Conservation (phyloP, 352 stramenopile genomes). For the Phytophthora cactorum region DNA sequence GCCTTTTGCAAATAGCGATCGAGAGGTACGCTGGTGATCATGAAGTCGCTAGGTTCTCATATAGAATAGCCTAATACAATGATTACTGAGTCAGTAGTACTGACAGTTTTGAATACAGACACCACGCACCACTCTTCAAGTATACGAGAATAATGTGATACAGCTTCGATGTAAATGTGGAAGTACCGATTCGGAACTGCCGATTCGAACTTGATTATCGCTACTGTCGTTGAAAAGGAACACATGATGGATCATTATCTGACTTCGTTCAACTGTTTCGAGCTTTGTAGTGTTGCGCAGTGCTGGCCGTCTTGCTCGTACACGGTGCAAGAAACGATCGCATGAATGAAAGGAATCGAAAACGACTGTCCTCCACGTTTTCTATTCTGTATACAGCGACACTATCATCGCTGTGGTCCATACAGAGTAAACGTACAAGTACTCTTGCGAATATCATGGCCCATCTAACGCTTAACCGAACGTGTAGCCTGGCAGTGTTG, state of each 20-base stretch:
- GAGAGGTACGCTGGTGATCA: background rate
- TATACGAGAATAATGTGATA: background rate
- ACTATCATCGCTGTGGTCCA: background rate
- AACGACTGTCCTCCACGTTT: constrained; percentile 14
- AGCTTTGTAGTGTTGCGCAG: background rate
- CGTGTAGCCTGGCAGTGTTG: constrained; percentile 53
- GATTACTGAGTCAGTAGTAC: no score
- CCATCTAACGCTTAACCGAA: constrained; percentile 27
- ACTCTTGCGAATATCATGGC: background rate
- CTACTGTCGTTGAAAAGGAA: background rate
- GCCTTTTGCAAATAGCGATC: background rate
- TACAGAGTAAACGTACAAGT: constrained; percentile 15
- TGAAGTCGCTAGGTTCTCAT: no score
- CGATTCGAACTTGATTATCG: background rate
- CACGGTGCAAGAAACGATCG: background rate
- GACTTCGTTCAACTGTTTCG: constrained; percentile 11
- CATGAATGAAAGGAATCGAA: background rate
- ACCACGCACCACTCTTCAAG: no score
- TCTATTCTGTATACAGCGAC: constrained; percentile 13
- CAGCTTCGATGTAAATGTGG: background rate
- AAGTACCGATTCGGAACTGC: background rate
- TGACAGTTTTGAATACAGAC: no score
- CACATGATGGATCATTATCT: constrained; percentile 3
- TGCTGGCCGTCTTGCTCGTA: background rate
- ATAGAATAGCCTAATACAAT: no score